Conservation (phyloP, 345 rosid species). For the Gynandropsis gynandra region DNA sequence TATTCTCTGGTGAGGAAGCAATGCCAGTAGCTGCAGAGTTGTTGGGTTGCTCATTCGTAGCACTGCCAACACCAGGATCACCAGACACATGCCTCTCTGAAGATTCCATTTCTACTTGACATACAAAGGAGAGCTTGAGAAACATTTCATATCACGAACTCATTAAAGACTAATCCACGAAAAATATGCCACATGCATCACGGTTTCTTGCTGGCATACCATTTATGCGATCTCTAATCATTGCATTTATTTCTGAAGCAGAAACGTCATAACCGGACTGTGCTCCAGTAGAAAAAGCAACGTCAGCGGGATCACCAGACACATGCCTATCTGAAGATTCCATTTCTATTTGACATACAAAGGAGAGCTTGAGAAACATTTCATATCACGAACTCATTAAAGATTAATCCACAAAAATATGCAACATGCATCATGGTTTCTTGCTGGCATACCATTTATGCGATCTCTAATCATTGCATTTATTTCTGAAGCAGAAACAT, state of each 20-base stretch:
- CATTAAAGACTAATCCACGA: slow-evolving; percentile 6
- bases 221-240: slow-evolving; percentile 36
- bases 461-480: slow-evolving; percentile 43
- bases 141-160: slow-evolving; percentile 10
- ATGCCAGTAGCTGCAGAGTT: slow-evolving; percentile 20
- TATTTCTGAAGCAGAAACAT: slow-evolving; percentile 30
- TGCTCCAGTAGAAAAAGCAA: slow-evolving; percentile 34
- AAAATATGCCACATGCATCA: slow-evolving; percentile 41
- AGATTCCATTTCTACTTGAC: slow-evolving; percentile 29
- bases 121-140: slow-evolving; percentile 14
- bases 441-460: slow-evolving; percentile 41
- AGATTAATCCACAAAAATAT: slow-evolving; percentile 14
- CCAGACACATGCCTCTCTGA: slow-evolving; percentile 20
- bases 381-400: slow-evolving; percentile 1
- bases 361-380: slow-evolving; percentile 16
- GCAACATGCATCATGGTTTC: slow-evolving; percentile 48
- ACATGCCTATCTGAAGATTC: slow-evolving; percentile 21
- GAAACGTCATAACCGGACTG: slow-evolving; percentile 28
- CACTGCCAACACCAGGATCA: slow-evolving; percentile 20
- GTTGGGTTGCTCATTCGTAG: slow-evolving; percentile 27
- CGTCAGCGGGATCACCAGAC: slow-evolving; percentile 23
- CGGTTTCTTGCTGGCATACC: slow-evolving; percentile 46
- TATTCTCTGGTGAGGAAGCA: slow-evolving; percentile 30
- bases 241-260: slow-evolving; percentile 40
- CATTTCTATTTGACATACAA: slow-evolving; percentile 26